Evolutionary conservation across 495 filamentous ascomycete species (phyloP).

Genomic region (Thermothielavioides terrestris): DNA sequence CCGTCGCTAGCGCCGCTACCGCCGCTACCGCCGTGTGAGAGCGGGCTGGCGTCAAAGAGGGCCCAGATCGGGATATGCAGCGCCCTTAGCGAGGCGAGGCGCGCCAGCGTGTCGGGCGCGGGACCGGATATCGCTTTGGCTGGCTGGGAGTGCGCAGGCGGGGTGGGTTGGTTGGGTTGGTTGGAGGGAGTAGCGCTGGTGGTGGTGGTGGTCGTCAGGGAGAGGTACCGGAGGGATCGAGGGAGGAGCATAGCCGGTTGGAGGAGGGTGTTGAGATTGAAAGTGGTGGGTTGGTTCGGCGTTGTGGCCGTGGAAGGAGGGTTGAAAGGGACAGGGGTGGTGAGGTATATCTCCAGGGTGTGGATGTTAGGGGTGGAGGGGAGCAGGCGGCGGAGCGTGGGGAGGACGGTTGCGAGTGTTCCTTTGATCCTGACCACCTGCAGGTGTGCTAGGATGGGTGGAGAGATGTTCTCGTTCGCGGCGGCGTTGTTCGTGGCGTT

Average conservation of each 20-base stretch:
- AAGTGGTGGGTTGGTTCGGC: not conserved
- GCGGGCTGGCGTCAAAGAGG: not conserved
- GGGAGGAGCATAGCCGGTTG: not conserved
- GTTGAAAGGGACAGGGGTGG: not conserved
- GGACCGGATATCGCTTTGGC: too few species aligned
- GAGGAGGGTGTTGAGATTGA: conserved; percentile 1
- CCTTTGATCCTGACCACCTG: too few species aligned
- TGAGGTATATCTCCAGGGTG: not conserved
- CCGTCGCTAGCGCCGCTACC: too few species aligned
- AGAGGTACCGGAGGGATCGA: not conserved
- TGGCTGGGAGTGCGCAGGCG: too few species aligned
- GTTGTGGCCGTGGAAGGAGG: not conserved
- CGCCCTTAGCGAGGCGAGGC: not conserved
- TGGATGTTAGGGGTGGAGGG: not conserved
- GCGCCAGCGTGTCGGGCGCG: too few species aligned
- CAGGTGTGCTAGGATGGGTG: too few species aligned
- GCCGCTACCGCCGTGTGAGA: too few species aligned
- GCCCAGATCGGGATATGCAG: not conserved
- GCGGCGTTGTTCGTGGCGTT: not conserved
- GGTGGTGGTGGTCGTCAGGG: not conserved
- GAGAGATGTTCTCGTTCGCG: not conserved
- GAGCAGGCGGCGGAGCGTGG: not conserved
- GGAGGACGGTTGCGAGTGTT: too few species aligned
- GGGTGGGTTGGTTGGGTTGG: not conserved
- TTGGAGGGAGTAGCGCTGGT: not conserved